Evolutionary conservation across 2,329 filamentous ascomycete genomes (phyloP).

Genomic region (Apiospora koreana): DNA sequence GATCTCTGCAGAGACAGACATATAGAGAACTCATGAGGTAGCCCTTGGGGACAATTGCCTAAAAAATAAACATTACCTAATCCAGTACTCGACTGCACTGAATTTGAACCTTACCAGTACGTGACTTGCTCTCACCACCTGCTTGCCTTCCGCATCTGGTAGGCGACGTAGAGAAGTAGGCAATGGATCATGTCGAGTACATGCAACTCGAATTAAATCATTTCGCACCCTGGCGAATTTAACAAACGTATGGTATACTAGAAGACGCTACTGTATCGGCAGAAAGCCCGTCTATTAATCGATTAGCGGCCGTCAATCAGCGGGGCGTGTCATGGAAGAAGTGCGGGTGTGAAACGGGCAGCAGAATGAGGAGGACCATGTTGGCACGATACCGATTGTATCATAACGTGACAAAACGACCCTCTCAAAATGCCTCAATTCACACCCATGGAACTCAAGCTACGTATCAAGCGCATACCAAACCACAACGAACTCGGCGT

Average conservation of each 20-base stretch:
- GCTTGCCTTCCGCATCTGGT: too few relatives aligned
- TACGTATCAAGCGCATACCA: constrained; percentile 15
- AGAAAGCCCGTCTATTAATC: neutral
- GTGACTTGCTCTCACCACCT: too few relatives aligned
- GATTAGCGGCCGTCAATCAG: neutral
- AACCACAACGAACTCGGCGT: constrained; percentile 16
- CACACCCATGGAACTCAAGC: constrained; percentile 17
- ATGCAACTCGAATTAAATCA: neutral
- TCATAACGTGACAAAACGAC: neutral
- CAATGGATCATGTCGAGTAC: too few relatives aligned
- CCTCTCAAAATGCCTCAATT: constrained; percentile 16
- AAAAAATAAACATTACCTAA: too few relatives aligned
- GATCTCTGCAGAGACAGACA: too few relatives aligned
- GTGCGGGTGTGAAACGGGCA: neutral
- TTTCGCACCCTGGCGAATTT: neutral
- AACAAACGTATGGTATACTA: neutral
- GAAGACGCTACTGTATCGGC: neutral
- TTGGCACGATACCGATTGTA: neutral
- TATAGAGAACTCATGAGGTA: too few relatives aligned
- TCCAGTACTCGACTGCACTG: too few relatives aligned
- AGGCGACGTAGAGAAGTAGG: too few relatives aligned
- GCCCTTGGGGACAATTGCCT: too few relatives aligned
- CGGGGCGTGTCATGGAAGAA: neutral
- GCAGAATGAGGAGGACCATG: neutral
- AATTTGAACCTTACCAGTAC: too few relatives aligned